Conservation (phyloP, 805 yeast genomes). For the Nakazawaea ernobii region DNA sequence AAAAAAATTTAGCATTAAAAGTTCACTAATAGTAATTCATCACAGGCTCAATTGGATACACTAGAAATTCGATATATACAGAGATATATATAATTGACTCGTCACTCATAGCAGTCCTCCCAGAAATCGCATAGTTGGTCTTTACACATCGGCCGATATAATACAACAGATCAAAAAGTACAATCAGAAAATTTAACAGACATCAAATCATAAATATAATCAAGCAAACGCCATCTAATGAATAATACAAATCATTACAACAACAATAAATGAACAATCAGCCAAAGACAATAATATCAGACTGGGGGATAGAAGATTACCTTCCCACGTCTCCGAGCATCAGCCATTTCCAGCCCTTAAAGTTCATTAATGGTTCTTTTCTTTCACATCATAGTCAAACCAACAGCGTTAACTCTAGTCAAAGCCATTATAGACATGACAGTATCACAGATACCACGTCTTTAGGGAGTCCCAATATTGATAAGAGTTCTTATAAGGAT, state of each 20-base stretch:
- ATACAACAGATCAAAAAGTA: too few species aligned
- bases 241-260: neutral
- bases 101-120: too few species aligned
- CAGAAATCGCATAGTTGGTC: too few species aligned
- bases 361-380: neutral
- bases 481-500: neutral
- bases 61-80: too few species aligned
- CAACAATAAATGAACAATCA: neutral
- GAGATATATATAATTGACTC: too few species aligned
- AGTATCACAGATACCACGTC: slow-evolving; percentile 1
- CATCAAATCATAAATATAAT: too few species aligned
- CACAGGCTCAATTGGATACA: too few species aligned
- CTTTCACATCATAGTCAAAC: slow-evolving; percentile 1
- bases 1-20: too few species aligned
- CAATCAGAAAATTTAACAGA: too few species aligned
- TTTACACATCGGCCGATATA: too few species aligned
- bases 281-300: neutral
- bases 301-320: slow-evolving; percentile 3
- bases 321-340: neutral
- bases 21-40: too few species aligned
- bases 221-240: neutral
- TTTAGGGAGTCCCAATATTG: neutral
- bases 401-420: neutral
- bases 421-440: neutral
- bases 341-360: slow-evolving; percentile 1